Base-by-base conservation (phyloP, 768 basidiomycete species). In the Russula dissimulans region DNA sequence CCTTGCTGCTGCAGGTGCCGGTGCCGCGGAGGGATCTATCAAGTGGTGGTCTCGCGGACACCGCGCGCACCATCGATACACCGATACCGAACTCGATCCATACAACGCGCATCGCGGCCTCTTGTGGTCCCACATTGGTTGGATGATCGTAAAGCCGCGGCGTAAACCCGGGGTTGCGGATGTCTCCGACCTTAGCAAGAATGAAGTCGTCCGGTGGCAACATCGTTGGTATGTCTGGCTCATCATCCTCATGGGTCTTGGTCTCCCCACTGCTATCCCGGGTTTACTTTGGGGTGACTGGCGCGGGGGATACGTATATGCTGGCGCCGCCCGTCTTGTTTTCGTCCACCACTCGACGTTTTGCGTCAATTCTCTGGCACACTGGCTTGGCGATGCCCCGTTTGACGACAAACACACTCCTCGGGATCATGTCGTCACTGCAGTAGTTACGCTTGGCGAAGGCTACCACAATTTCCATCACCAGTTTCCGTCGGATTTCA, bases 381-480 rank as follows among this genome's bases (percentile, higher is more conserved):
- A 97, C 74, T 97, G 91, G 91, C 84, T 97, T 62, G 94, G 94
- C 51, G 92, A 93, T 61, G 76, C 87, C 8, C 90, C 92, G 26
- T 95, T 93, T 69, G 93, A 95, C 73, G 91, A 94, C 82, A 95
- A 94, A 76, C 91, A 94, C 73, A 89, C 91, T 9, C 93, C 94
- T 17, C 81, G 87, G 54, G 92, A 95, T 73, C 93, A 95, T 73
- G 71, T 93, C 61, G 70, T 95, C 70, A 95, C 93, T 34, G 94
- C 94, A 3, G 76, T 97, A 34, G 86, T 84, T 62, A 97, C 94
- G 41, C 86, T 95, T 68, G 94, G 94, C 56, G 94, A 97, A 73
- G 94, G 94, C 15, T 97, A 97, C 77, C 94, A 97, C 79, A 97
- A 97, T 74, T 95, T 95, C 83, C 94, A 97, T 76, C 94, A 97